A percentile compares a stretch with the other conserved stretches of the same genome.
Conservation (phyloP, 768 basidiomycete species). For the Auricularia cornea region DNA sequence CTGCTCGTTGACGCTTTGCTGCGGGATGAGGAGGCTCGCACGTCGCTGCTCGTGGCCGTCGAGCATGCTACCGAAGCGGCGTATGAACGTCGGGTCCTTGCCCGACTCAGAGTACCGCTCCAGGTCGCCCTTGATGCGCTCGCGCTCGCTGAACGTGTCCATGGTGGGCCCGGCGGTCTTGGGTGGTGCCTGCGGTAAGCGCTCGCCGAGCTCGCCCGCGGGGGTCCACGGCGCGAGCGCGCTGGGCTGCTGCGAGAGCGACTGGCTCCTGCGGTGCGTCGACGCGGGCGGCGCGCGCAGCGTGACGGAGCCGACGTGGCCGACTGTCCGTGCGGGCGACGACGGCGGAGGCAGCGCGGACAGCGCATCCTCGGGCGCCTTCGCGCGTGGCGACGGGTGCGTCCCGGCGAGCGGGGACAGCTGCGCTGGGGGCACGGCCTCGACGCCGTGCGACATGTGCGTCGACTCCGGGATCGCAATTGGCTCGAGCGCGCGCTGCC, state of each 20-base stretch:
- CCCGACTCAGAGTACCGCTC: too few species aligned
- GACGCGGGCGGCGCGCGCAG: constrained; percentile 62
- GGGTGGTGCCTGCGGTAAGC: constrained; percentile 31
- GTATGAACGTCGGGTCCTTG: not conserved
- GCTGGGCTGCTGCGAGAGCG: constrained; percentile 66
- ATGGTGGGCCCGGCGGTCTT: constrained; percentile 62
- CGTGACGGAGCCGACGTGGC: constrained; percentile 1
- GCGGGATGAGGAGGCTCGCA: not conserved
- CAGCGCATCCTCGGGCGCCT: constrained; percentile 64
- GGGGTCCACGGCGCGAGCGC: constrained; percentile 44
- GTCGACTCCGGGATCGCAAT: not conserved
- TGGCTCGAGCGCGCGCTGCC: not conserved
- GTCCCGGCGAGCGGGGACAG: constrained; percentile 72
- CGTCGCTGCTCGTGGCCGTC: constrained; percentile 1
- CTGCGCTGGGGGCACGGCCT: not conserved
- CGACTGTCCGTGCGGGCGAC: constrained; percentile 17
- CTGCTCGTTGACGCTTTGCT: constrained; percentile 7
- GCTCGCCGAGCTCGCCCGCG: constrained; percentile 32
- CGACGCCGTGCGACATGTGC: not conserved
- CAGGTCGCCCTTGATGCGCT: not conserved
- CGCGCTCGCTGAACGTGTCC: constrained; percentile 37
- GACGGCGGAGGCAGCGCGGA: constrained; percentile 37
- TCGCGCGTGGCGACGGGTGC: constrained; percentile 74
- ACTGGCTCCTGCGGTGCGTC: constrained; percentile 76
- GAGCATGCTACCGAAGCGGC: constrained; percentile 4